Evolutionary conservation across 2,329 filamentous ascomycete genomes (phyloP), one percentile per base, ranked within the genome.

Genomic region (Microascus cirrosus): DNA sequence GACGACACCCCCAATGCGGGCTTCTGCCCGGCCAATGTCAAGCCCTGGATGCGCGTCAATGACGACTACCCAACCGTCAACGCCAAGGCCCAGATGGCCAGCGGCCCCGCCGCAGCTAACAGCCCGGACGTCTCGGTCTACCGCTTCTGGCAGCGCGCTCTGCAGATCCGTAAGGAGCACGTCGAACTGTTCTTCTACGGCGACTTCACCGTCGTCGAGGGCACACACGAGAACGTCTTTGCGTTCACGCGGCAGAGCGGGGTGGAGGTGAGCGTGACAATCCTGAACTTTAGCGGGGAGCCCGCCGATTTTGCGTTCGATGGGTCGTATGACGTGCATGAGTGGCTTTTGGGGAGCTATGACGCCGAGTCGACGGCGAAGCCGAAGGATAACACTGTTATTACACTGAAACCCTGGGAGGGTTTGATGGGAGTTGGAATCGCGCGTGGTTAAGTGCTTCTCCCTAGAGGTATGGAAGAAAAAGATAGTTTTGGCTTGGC

Each of bases 41-140:
- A 74, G 57, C 84, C 86, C 2, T 91, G 87, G 87, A 90, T 90
- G 80, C 77, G 79, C 15, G 79, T 84, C 45, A 84, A 89, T 65
- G 80, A 85, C 58, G 79, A 83, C 65, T 85, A 83, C 66, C 66
- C 66, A 1, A 68, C 73, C n/a, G 74, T 86, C 70, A 91, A 91
- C 65, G 85, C 82, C 32, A 77, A 75, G 1, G 64, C 71, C 0
- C 82, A 87, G 66, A 66, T 74, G 2, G 65, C 64, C 2, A 7
- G 12, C n/a, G 15, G 15, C 3, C 25, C 15, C 25, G 55, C 55
- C 25, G 22, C 42, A 1, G 20, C 13, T 45, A 8, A 24, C 10
- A 35, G 28, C 28, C 20, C n/a, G 1, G 13, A 36, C 18, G 55
- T 57, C 7, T 84, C 79, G 6, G 76, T 84, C 24, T 81, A 85